Evolutionary conservation across 2,329 filamentous ascomycete species (phyloP), one percentile per base, ranked within the genome.

Genomic region (Fusarium stilboides): DNA sequence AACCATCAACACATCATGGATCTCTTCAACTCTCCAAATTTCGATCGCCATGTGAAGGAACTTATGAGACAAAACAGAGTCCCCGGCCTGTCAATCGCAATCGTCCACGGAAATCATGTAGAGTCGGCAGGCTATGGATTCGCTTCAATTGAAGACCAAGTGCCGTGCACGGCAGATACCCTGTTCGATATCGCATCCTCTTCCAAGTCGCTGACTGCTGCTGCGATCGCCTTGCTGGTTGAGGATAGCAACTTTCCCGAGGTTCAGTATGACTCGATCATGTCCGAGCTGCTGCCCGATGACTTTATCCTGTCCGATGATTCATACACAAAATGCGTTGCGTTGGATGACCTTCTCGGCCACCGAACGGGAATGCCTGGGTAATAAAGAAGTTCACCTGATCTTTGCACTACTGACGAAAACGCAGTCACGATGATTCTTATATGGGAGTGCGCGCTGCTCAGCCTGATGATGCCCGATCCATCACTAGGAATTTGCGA

Each of bases 161-260:
- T 19, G 2, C 39, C 39, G 10, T 65, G 61, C 47, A 61, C 47
- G 4, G 9, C 43, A 15, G 55, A 65, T n/a, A 65, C 55, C 2
- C 19, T 65, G 1, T 65, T 65, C 2, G 61, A 65, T 17, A 60
- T 65, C 22, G 62, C 61, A 12, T 65, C 61, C 1, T 65, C 47
- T 1, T 65, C 62, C 0, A 65, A 65, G 10, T 51, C 61, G 1
- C 45, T 65, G 3, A 61, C 61, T 1, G 47, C 47, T 2, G 8
- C 33, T 1, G 47, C 62, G 1, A 20, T 65, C 3, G 10, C 43
- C 4, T 8, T 65, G 4, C 12, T 65, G 6, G 22, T 50, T 0
- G 14, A 65, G 0, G 54, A 60, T 20, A 1, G 28, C 4, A 2
- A 26, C 1, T 47, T 49, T 22, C 31, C 40, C 0, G 20, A 45